Base-by-base conservation (phyloP, 2,329 filamentous ascomycete species). In the Epichloe sibirici region DNA sequence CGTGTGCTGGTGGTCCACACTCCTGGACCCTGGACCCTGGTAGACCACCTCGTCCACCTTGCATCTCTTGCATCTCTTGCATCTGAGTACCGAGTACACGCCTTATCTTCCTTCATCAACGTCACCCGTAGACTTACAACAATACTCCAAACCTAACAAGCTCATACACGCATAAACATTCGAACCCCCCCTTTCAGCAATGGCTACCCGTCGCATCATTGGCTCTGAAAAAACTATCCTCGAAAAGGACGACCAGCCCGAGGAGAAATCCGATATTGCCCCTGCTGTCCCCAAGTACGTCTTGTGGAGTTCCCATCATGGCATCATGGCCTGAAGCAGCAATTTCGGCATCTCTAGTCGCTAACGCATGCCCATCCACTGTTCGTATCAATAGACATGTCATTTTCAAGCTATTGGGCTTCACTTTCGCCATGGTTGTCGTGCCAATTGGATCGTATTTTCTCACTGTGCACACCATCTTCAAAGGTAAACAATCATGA, bases 361-460 rank as follows among this genome's bases (percentile, higher is more conserved):
- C 42, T 44, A 28, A 44, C 42, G 5, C 21, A 21, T 21, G n/a
- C 21, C 9, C 6, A 23, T 3, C 42, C 6, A 12, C 4, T 21
- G n/a, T 21, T 9, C 40, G 28, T 8, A n/a, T 23, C 15, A 38
- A 11, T 52, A 89, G 89, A 53, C 76, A 86, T 64, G 90, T 97
- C 58, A 93, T 98, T 58, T 72, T 84, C 64, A 98, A 97, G 72
- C 82, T 98, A 21, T 77, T 97, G 15, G 83, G 79, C 57, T 97
- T 96, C 71, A 95, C 90, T 0, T 74, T 90, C 40, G 90, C 90
- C 65, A 97, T 98, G 91, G 78, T 96, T 55, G 78, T 86, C 15
- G 70, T 87, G 21, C 93, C 93, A 13, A 88, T 98, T 60, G 84
- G 88, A 42, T 89, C 86, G 43, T 98, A 96, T 70, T 98, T 94